Evolutionary conservation across 1,139 yeast species (phyloP), one percentile per base, ranked within the genome.

Genomic region (Arxiozyma slooffiae): DNA sequence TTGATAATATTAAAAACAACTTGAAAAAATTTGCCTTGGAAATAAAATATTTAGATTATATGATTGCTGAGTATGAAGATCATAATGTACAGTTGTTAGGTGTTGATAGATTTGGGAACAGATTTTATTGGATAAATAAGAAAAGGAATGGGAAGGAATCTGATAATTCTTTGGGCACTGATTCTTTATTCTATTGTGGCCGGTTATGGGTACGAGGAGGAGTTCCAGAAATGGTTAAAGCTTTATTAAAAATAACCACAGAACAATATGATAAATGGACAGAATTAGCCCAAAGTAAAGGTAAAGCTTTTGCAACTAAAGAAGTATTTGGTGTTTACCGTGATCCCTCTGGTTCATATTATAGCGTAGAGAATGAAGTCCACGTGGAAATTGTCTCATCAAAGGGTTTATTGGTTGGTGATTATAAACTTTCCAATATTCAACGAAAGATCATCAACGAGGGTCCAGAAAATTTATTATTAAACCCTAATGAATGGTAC

Each of bases 41-140:
- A 7, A 24, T 30, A 9, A 11, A 16, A 20, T 34, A 21, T 21
- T 24, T 42, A 16, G 36, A 20, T 30, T 9, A 1, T 11, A 42
- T 30, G 26, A 30, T 20, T 18, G 17, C 14, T 4, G 23, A 30
- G 8, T 42, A 34, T 34, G 39, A 42, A 7, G n/a, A 16, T 30
- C 7, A 8, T 16, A 20, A 20, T 30, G 11, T 88, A 41, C 78
- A 78, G 52, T 73, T 80, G 48, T 71, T 90, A 34, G 98, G 98
- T 77, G 78, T 54, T 17, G 43, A 48, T 42, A 43, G 37, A 17
- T 48, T 42, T 42, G 87, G 73, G 63, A 92, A 92, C 67, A 74
- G 92, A 55, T 90, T 89, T 66, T 90, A 96, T 95, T 92, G 96
- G 96, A 82, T 90, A 64, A 97, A 90, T 81, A 88, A 65, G 97